Base-by-base conservation (phyloP, 2,329 filamentous ascomycete species). In the Cladosporium halotolerans region DNA sequence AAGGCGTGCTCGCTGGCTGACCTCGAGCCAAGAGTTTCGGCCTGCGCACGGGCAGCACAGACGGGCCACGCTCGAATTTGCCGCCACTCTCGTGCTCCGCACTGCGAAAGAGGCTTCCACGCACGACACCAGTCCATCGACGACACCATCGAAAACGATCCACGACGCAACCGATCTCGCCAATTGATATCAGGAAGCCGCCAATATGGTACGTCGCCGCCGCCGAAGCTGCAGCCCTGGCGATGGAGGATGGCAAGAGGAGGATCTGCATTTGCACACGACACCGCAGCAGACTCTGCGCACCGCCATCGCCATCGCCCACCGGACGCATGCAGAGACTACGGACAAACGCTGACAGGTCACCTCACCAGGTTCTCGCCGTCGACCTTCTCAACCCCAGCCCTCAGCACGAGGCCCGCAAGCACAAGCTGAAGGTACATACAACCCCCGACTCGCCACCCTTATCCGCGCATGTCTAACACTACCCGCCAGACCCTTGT, bases 401-500 rank as follows among this genome's bases (percentile, higher is more conserved):
- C 75, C 88, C 92, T 79, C 89, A 89, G 79, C 85, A 92, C 77
- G 93, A 99, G 88, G 90, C 90, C 73, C 89, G 90, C 82, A 97
- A 97, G 88, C 93, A 99, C 89, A 99, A 99, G 89, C 89, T 99
- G 77, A 99, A 99, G 90, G 90, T 96, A 89, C 51, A 50, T 36
- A 38, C 43, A 36, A 18, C 47, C 45, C 42, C 49, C 45, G 18
- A 41, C 13, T 33, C 38, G 31, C 43, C 40, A 57, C 38, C 34
- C 13, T 33, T 41, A 53, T 49, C 49, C 48, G 47, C 46, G 56
- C n/a, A 32, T 44, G 31, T 46, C 33, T 42, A 34, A 45, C 19
- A 49, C n/a, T 13, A 19, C 19, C 43, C 28, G 13, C 23, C 57
- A 67, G 65, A 65, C 61, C 67, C 88, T 99, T 70, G 93, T 99